Conservation (phyloP, 1,284 basidiomycete genomes). For the Ganoderma boninense region DNA sequence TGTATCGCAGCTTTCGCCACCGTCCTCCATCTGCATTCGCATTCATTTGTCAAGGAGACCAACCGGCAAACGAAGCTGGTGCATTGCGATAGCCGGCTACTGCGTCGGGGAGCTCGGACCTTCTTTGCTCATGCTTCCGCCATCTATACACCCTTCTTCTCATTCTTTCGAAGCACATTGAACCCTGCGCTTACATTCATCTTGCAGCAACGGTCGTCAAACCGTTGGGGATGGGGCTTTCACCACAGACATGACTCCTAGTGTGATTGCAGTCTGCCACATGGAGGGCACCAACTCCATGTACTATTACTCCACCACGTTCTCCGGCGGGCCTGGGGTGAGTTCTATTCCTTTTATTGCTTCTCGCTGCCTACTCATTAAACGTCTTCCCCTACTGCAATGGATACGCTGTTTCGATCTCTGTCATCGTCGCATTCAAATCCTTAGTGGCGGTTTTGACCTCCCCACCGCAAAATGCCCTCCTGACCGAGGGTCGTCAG, state of each 20-base stretch:
- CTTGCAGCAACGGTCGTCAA: constrained; percentile 86
- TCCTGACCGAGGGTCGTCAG: constrained; percentile 90
- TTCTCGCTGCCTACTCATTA: constrained; percentile 14
- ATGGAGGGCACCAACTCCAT: constrained; percentile 80
- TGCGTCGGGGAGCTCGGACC: not conserved
- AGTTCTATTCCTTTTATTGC: constrained; percentile 39
- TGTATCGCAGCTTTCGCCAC: not conserved
- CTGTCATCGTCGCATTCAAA: constrained; percentile 5
- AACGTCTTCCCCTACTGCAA: not conserved
- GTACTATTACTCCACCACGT: constrained; percentile 89
- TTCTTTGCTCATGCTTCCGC: not conserved
- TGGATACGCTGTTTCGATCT: constrained; percentile 2
- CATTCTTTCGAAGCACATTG: not conserved
- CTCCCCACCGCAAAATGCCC: constrained; percentile 87
- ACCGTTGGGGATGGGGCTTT: constrained; percentile 94
- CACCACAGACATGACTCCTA: constrained; percentile 79
- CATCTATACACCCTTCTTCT: not conserved
- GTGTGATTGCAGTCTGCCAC: constrained; percentile 84
- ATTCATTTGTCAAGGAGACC: not conserved
- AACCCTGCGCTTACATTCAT: constrained; percentile 24
- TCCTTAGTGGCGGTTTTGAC: constrained; percentile 89
- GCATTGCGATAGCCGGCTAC: not conserved
- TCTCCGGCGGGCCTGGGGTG: constrained; percentile 89
- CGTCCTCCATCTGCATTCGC: not conserved
- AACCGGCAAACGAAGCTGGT: not conserved